These are phyloP conservation scores for Cercospora zeina DNA, from an alignment of 2,329 filamentous ascomycete genomes.

Conservation along the genomic window DNA sequence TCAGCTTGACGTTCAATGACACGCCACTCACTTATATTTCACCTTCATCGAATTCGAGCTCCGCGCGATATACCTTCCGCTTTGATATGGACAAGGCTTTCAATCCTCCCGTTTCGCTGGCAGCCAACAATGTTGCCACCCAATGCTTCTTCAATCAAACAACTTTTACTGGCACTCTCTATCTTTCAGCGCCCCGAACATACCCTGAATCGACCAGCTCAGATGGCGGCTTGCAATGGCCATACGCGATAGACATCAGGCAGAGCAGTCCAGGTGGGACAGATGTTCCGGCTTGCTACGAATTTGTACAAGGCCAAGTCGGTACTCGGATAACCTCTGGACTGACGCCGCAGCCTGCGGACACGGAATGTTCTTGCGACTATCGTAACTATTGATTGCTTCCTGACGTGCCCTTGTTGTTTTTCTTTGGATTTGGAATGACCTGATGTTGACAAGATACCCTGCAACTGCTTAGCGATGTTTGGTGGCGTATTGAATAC, in stretches of 20 bases:
- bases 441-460: slow-evolving; percentile 19
- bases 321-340: slow-evolving; percentile 43
- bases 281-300: slow-evolving; percentile 58
- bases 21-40: slow-evolving; percentile 54
- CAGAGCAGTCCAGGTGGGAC: slow-evolving; percentile 53
- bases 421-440: slow-evolving; percentile 4
- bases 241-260: slow-evolving; percentile 58
- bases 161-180: slow-evolving; percentile 58
- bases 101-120: slow-evolving; percentile 50
- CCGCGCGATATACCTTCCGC: slow-evolving; percentile 61
- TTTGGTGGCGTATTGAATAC: neutral
- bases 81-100: slow-evolving; percentile 56
- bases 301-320: slow-evolving; percentile 41
- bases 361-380: slow-evolving; percentile 48
- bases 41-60: slow-evolving; percentile 43
- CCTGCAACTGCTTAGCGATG: slow-evolving; percentile 6
- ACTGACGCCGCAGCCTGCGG: slow-evolving; percentile 41
- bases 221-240: slow-evolving; percentile 49
- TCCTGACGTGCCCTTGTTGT: neutral
- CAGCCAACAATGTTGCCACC: slow-evolving; percentile 49
- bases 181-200: slow-evolving; percentile 41
- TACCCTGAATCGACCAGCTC: slow-evolving; percentile 26
- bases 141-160: slow-evolving; percentile 62
- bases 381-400: slow-evolving; percentile 46
- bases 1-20: slow-evolving; percentile 59